Conservation (phyloP, 2,329 filamentous ascomycete species). For the Xylariaceae sp. region DNA sequence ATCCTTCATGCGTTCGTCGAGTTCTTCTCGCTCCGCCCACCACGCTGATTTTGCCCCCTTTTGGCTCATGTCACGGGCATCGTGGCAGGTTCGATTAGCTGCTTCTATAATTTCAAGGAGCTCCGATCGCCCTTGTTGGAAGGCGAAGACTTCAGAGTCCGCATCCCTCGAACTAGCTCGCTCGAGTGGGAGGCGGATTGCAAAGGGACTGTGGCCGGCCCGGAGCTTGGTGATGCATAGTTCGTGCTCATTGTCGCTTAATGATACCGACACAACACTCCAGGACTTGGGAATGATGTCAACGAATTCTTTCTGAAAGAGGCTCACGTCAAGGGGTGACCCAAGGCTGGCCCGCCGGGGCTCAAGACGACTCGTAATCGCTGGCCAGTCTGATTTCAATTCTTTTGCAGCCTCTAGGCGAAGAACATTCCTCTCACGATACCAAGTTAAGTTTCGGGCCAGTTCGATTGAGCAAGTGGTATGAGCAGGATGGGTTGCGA, state of each 20-base stretch:
- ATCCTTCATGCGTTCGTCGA: slow-evolving; percentile 77
- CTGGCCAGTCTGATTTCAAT: slow-evolving; percentile 40
- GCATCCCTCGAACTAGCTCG: slow-evolving; percentile 79
- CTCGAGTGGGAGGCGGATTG: slow-evolving; percentile 82
- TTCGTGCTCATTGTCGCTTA: slow-evolving; percentile 82
- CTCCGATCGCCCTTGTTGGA: slow-evolving; percentile 76
- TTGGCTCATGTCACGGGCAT: slow-evolving; percentile 67
- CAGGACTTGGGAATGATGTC: slow-evolving; percentile 82
- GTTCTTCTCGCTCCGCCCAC: slow-evolving; percentile 83
- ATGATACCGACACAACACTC: slow-evolving; percentile 82
- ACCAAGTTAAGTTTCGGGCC: slow-evolving; percentile 69
- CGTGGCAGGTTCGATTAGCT: slow-evolving; percentile 83
- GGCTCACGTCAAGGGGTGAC: slow-evolving; percentile 54
- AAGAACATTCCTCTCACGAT: slow-evolving; percentile 62
- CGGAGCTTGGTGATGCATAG: slow-evolving; percentile 87
- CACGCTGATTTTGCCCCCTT: slow-evolving; percentile 79
- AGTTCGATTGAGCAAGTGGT: slow-evolving; percentile 69
- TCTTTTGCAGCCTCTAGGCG: slow-evolving; percentile 43
- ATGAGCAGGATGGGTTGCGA: slow-evolving; percentile 55
- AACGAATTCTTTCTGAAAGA: slow-evolving; percentile 79
- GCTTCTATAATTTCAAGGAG: slow-evolving; percentile 79
- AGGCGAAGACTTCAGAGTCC: slow-evolving; percentile 79
- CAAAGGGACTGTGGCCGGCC: slow-evolving; percentile 75
- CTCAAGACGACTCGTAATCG: slow-evolving; percentile 36
- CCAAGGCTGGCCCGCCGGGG: slow-evolving; percentile 49